These are phyloP conservation scores for Themeda triandra DNA, from an alignment of 176 grass and related monocot genomes.

Conservation along the genomic window DNA sequence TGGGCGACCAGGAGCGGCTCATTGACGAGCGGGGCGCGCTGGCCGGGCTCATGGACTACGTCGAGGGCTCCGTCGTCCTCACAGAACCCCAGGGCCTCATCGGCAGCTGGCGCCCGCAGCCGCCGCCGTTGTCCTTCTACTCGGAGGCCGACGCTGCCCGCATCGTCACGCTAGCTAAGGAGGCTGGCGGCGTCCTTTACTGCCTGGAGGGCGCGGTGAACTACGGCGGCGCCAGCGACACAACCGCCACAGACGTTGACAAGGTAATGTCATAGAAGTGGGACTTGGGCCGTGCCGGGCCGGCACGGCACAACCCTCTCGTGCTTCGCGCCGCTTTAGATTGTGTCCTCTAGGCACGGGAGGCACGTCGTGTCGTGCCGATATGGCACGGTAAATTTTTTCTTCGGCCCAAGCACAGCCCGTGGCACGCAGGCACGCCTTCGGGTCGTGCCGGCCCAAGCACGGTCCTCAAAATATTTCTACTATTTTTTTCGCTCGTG, in stretches of 20 bases:
- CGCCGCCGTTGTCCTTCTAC: constrained; percentile 19
- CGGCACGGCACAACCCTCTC: too few relatives aligned
- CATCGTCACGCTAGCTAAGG: constrained; percentile 9
- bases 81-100: constrained; percentile 4
- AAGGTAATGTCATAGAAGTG: too few relatives aligned
- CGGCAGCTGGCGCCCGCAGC: constrained; percentile 30
- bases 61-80: constrained; percentile 43
- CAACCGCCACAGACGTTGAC: background rate
- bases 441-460: too few relatives aligned
- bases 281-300: too few relatives aligned
- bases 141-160: background rate
- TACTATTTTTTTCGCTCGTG: too few relatives aligned
- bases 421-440: too few relatives aligned
- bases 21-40: constrained; percentile 17
- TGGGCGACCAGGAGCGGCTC: constrained; percentile 36
- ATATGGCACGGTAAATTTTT: too few relatives aligned
- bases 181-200: constrained; percentile 43
- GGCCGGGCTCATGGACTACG: constrained; percentile 52
- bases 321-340: too few relatives aligned
- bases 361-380: too few relatives aligned
- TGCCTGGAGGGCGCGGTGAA: constrained; percentile 49
- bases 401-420: too few relatives aligned
- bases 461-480: too few relatives aligned
- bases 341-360: too few relatives aligned
- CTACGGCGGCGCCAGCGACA: constrained; percentile 28